phyloP scores from a whole-genome alignment of 1,284 basidiomycete species.

The Rhodofomes roseus region DNA sequence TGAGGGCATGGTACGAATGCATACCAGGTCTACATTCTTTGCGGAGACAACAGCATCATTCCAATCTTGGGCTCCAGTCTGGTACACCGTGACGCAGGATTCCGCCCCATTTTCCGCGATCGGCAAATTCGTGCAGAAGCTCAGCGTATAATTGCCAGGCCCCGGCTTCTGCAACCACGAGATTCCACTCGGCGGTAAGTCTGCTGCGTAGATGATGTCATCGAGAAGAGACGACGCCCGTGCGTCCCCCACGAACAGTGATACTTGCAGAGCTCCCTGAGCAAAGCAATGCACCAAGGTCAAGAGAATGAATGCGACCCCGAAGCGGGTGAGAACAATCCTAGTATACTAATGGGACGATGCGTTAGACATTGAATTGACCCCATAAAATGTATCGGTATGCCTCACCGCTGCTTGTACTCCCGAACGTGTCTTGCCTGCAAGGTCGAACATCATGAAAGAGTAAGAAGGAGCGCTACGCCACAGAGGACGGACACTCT shows the following conservation, averaged over 20 bases:
- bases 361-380: neutral
- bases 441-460: slow-evolving; percentile 3
- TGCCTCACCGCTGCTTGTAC: neutral
- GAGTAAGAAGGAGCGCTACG: neutral
- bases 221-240: slow-evolving; percentile 36
- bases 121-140: slow-evolving; percentile 47
- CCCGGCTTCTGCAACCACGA: slow-evolving; percentile 34
- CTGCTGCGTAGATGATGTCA: slow-evolving; percentile 34
- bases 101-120: neutral
- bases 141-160: slow-evolving; percentile 31
- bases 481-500: neutral
- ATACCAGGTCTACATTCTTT: neutral
- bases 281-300: slow-evolving; percentile 31
- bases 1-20: neutral
- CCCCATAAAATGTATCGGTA: neutral
- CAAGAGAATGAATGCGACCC: slow-evolving; percentile 45
- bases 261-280: slow-evolving; percentile 42
- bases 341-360: slow-evolving; percentile 25
- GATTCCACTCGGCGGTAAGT: slow-evolving; percentile 36
- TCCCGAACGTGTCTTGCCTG: slow-evolving; percentile 2
- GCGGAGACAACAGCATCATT: neutral
- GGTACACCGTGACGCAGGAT: slow-evolving; percentile 14
- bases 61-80: slow-evolving; percentile 5
- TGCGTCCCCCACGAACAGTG: slow-evolving; percentile 44
- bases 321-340: slow-evolving; percentile 32